phyloP scores from a whole-genome alignment of 225 moss, liverwort and hornwort species.

The Neckera pumila region DNA sequence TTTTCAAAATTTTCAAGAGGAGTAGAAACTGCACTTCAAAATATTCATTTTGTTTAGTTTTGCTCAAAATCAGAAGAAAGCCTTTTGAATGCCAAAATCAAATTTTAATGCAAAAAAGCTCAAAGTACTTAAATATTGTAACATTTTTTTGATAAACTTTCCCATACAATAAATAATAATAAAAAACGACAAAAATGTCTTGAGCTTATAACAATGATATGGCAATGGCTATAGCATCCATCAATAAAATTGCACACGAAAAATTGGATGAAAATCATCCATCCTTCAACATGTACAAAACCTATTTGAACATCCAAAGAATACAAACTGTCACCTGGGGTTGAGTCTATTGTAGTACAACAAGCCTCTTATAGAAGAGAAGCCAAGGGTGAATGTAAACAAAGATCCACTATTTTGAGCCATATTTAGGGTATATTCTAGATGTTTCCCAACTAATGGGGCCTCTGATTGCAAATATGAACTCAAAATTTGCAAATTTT shows the following conservation, averaged over 20 bases:
- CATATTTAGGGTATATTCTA: no score
- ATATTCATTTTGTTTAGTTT: neutral
- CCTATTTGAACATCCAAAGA: neutral
- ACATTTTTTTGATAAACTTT: neutral
- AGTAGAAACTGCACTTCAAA: fast-evolving
- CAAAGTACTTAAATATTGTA: neutral
- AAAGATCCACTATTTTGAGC: no score
- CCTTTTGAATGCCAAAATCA: neutral
- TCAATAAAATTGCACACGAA: neutral
- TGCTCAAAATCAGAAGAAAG: neutral
- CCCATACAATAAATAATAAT: neutral
- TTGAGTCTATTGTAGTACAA: no score
- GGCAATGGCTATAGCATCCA: fast-evolving
- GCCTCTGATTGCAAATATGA: no score
- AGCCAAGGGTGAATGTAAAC: no score
- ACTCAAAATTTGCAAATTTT: no score
- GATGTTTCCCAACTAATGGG: no score
- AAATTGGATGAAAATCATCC: neutral
- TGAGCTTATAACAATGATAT: neutral
- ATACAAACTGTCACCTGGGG: neutral
- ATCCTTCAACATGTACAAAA: neutral
- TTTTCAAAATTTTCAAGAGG: neutral
- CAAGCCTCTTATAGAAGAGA: no score
- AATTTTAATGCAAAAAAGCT: neutral
- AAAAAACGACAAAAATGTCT: neutral